Conservation (phyloP, 352 stramenopile genomes). For the Phytophthora boehmeriae region DNA sequence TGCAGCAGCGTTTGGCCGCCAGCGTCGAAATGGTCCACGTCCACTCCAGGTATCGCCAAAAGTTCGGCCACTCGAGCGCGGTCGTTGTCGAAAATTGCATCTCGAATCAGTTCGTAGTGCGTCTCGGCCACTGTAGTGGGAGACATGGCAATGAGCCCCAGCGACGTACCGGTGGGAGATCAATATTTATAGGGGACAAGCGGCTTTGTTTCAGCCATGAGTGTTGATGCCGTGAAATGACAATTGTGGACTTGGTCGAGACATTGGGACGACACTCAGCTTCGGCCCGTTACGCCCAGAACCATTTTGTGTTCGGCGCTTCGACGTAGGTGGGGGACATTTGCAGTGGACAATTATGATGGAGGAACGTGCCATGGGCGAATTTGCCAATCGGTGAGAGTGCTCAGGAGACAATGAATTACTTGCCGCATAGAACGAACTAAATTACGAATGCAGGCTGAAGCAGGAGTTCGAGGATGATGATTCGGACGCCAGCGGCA, state of each 20-base stretch:
- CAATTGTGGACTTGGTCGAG: not conserved
- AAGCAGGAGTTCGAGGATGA: conserved; percentile 76
- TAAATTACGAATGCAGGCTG: conserved; percentile 26
- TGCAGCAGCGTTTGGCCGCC: conserved; percentile 77
- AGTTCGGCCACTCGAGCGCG: conserved; percentile 48
- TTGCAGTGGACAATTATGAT: conserved; percentile 33
- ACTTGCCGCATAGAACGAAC: not conserved
- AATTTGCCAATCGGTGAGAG: conserved; percentile 62
- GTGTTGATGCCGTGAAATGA: not conserved
- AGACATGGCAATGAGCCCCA: conserved; percentile 9
- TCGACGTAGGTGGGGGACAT: not conserved
- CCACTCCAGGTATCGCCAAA: conserved; percentile 38
- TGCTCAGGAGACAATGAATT: not conserved
- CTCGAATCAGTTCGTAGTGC: conserved; percentile 69
- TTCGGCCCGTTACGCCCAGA: conserved; percentile 25
- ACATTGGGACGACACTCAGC: conserved; percentile 17
- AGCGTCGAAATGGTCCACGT: conserved; percentile 78
- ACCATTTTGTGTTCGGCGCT: not conserved
- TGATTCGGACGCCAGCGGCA: conserved; percentile 55
- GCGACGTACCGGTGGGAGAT: not conserved
- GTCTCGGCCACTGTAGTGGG: conserved; percentile 34
- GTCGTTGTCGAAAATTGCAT: conserved; percentile 81
- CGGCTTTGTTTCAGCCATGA: not conserved
- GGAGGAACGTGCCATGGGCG: conserved; percentile 55
- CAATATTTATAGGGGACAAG: conserved; percentile 23